Base-by-base conservation (phyloP, 805 yeast species). In the Zygoascus flipseniorum region DNA sequence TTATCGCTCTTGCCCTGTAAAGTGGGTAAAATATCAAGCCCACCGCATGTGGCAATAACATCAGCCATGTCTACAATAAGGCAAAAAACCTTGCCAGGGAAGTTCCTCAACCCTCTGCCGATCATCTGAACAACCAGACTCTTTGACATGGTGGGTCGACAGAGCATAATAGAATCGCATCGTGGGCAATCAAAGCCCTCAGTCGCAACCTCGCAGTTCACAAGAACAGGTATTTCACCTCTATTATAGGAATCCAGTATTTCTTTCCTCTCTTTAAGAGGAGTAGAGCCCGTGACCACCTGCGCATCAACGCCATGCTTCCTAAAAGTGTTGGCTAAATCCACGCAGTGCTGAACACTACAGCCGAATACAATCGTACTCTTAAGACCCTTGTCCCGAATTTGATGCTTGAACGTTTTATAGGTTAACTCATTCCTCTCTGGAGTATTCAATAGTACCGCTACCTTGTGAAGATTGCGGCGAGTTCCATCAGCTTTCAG, bases 131-230 rank as follows among this genome's bases (percentile, higher is more conserved):
- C 75, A 39, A 88, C 68, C 44, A 90, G 69, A 0, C 85, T 80
- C 32, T 81, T 70, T 0, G 97, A 89, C 54, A 76, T 76, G 0
- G 97, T 86, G 1, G 97, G 96, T 35, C 97, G 71, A 2, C 87
- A 86, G 32, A 90, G 67, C 31, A 90, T 72, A 11, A 90, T 71
- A 31, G 89, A 82, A 63, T 90, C 97, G 53, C 89, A 85, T 56
- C 82, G 82, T 2, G 97, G 97, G 18, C 92, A 82, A 69, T 90
- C 97, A 0, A 97, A 89, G 0, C 98, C 98, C 66, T 90, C 98
- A 0, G 96, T 90, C 60, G 92, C 84, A 5, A 90, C 87, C 16
- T 86, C 88, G 65, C 96, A 93, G 63, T 92, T 92, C 70, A 93
- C 77, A 31, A 90, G 68, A 0, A 92, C 95, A 4, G 83, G 80